Evolutionary conservation across 345 rosid species (phyloP), one percentile per base, ranked within the genome.

Genomic region (Syzygium grande): DNA sequence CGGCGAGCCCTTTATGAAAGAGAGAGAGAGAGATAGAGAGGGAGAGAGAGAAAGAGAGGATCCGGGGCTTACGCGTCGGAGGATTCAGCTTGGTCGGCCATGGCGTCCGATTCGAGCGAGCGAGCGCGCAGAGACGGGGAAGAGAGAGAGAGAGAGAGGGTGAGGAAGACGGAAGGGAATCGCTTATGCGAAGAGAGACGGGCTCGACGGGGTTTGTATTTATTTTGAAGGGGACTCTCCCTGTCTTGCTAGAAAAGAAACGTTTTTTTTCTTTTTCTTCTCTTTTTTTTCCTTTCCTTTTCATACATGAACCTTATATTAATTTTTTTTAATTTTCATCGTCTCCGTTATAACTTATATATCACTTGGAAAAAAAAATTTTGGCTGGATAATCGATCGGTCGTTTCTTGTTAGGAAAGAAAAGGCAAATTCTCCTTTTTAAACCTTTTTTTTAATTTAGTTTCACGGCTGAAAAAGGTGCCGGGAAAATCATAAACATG

Each of bases 71-170:
- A 97, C 99, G 98, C 87, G 92, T 94, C 98, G 38, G 99, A 96
- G 17, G 99, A 94, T 93, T 97, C 98, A 3, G 98, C 96, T 90
- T 97, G 94, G 89, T 89, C 90, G 59, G 96, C 84, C 98, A 97
- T 97, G 89, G 91, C 84, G 49, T 78, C 13, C n/a, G 49, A 46
- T 43, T 86, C 34, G 41, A 46, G 46, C 46, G 43, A 41, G 51
- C 0, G 14, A 61, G 51, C 16, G 84, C 56, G 63, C 49, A 61
- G 59, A 54, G 29, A 43, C 78, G 85, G 65, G 27, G 65, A n/a
- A 43, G 46, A 43, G 46, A 51, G 52, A 58, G 46, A 43, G 46
- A 51, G 52, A 58, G 51, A 58, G 59, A 38, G 61, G 34, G 80
- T 19, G 78, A 63, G 25, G 68, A 23, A 29, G 49, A 41, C 41